Evolutionary conservation across 805 yeast genomes (phyloP).

Genomic region (Priceomyces carsonii): DNA sequence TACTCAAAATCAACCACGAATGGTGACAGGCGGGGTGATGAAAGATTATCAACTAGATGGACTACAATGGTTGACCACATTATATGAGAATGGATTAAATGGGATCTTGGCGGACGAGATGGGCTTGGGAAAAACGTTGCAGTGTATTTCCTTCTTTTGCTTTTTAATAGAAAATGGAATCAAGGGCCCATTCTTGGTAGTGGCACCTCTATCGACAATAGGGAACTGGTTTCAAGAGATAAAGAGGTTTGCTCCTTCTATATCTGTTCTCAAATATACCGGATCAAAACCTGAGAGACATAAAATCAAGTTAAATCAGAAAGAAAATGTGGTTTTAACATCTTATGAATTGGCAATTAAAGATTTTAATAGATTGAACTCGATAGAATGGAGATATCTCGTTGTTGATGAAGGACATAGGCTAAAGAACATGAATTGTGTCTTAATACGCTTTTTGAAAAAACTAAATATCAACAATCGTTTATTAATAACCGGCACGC

Average conservation of each 20-base stretch:
- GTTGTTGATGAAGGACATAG: slow-evolving; percentile 97
- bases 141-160: slow-evolving; percentile 77
- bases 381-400: slow-evolving; percentile 71
- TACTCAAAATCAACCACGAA: slow-evolving; percentile 31
- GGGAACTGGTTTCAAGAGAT: slow-evolving; percentile 85
- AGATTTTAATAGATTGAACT: slow-evolving; percentile 59
- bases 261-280: slow-evolving; percentile 62
- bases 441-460: slow-evolving; percentile 71
- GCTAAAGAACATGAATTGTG: slow-evolving; percentile 79
- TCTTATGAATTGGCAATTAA: slow-evolving; percentile 79
- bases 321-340: slow-evolving; percentile 63
- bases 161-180: slow-evolving; percentile 78
- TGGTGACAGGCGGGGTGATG: slow-evolving; percentile 51
- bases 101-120: slow-evolving; percentile 97
- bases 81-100: slow-evolving; percentile 90
- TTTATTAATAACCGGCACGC: slow-evolving; percentile 90
- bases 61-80: slow-evolving; percentile 82
- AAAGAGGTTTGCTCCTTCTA: slow-evolving; percentile 65
- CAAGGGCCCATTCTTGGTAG: slow-evolving; percentile 73
- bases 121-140: slow-evolving; percentile 95
- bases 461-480: slow-evolving; percentile 68
- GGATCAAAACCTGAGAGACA: slow-evolving; percentile 64
- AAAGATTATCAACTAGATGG: slow-evolving; percentile 90
- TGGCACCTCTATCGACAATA: slow-evolving; percentile 82
- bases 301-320: slow-evolving; percentile 31